Evolutionary conservation across 192 early-diverging fungal species (phyloP), one percentile per base, ranked within the genome.

Genomic region (Coemansia sp.): DNA sequence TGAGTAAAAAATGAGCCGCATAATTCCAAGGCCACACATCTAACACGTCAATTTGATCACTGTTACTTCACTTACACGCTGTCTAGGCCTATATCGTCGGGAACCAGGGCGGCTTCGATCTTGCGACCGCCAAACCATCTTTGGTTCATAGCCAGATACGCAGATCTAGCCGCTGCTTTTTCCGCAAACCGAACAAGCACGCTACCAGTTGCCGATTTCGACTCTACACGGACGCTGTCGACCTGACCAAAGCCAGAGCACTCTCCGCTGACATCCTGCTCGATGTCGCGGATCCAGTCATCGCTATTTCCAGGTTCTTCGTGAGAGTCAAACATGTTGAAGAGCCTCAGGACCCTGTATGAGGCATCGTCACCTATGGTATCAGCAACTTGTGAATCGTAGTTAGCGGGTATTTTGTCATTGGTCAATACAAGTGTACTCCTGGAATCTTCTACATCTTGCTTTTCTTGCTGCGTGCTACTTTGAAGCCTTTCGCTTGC

Each of bases 41-140:
- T n/a, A n/a, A n/a, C n/a, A n/a, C n/a, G n/a, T n/a, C n/a, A n/a
- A n/a, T n/a, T n/a, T n/a, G n/a, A n/a, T n/a, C n/a, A 59, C 18
- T 55, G 30, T 32, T 14, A 18, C 48, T 50, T 18, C 4, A 20
- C 14, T 50, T 18, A 50, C 48, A 18, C 17, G 48, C 3, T 31
- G 22, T 11, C 54, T 4, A 22, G 54, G 4, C 25, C 3, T 5
- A 20, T 11, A 12, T 63, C 50, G 30, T 36, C 28, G 20, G 52
- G 30, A 7, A 66, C 54, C 18, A 76, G 22, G 1, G n/a, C 22
- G 0, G 77, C 68, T 8, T 20, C 50, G 22, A 78, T 71, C 55
- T 91, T 86, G 67, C 91, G 92, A 30, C 94, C 93, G 64, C 90
- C 92, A 85, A 97, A 97, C 88, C 92, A 97, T 32, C 95, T 82